Evolutionary conservation across 2,329 filamentous ascomycete species (phyloP), one percentile per base, ranked within the genome.

Genomic region (Aureobasidium sp.): DNA sequence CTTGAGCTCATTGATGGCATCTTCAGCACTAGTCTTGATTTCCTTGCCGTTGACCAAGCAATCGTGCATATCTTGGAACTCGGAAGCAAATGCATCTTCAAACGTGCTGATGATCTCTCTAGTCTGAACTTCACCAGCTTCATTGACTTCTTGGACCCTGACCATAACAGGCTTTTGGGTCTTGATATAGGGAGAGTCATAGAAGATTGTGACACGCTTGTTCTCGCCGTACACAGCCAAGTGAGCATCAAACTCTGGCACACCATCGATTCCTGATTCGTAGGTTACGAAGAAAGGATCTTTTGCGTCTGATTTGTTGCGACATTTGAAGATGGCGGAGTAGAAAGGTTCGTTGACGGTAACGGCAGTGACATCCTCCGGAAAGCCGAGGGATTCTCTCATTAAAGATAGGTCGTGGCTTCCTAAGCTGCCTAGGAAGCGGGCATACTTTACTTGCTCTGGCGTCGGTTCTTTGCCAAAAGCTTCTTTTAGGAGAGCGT

Each of bases 141-240:
- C 71, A 5, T 73, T 72, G 47, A 73, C 69, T 64, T 84, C 81
- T 6, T 74, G 67, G 9, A 84, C 71, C 0, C 69, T 71, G 59
- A 84, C 76, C 6, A 73, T 78, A 29, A 82, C 79, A 0, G 80
- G 79, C 27, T 59, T 59, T 1, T 84, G 69, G 0, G 78, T 82
- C 65, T 83, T 83, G n/a, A 84, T 74, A 61, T 80, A 84, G 0
- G 83, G 84, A 0, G 81, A 80, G 61, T 86, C 81, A 64, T 81
- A 84, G 39, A 79, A 68, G 11, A 86, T 74, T 1, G 73, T 76
- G 0, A 86, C 79, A 0, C 78, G 79, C 71, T 86, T 86, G 7
- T 76, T 72, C 16, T 74, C 68, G 0, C 78, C 78, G 64, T 83
- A 86, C 0, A 86, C 73, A 3, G 78, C 78, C 7, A 84, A 68